A percentile compares a stretch with the other conserved stretches of the same genome.
phyloP scores from a whole-genome alignment of 768 basidiomycete genomes.

The Mycena rosella region DNA sequence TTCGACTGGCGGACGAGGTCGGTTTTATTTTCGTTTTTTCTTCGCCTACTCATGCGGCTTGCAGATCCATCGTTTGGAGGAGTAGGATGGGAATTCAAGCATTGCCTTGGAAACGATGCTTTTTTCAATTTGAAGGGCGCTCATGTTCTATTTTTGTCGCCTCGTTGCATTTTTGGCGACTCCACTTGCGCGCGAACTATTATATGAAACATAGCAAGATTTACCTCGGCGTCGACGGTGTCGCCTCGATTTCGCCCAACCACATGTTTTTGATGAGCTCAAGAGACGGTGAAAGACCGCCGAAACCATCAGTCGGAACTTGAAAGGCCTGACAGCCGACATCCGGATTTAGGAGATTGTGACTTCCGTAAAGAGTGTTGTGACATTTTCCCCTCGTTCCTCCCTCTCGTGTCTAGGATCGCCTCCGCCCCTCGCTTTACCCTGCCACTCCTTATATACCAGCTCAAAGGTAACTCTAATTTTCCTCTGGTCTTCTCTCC shows the following conservation, averaged over 20 bases:
- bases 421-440: conserved; percentile 23
- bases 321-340: conserved; percentile 9
- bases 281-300: not conserved
- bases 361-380: conserved; percentile 2
- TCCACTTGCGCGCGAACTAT: not conserved
- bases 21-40: conserved; percentile 33
- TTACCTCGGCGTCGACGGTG: no score
- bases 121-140: not conserved
- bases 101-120: conserved; percentile 16
- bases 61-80: conserved; percentile 30
- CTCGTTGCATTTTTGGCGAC: no score
- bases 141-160: not conserved
- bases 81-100: conserved; percentile 18
- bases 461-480: not conserved
- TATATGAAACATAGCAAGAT: not conserved
- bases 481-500: not conserved
- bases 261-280: not conserved
- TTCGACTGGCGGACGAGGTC: conserved; percentile 72
- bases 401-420: conserved; percentile 7
- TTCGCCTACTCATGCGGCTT: not conserved
- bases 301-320: not conserved
- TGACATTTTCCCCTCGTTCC: conserved; percentile 22
- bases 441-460: conserved; percentile 30
- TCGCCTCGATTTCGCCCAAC: no score
- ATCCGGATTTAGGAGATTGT: conserved; percentile 25